These are phyloP conservation scores for Nannochloropsis salina DNA, from an alignment of 108 stramenopile species.

Conservation along the genomic window DNA sequence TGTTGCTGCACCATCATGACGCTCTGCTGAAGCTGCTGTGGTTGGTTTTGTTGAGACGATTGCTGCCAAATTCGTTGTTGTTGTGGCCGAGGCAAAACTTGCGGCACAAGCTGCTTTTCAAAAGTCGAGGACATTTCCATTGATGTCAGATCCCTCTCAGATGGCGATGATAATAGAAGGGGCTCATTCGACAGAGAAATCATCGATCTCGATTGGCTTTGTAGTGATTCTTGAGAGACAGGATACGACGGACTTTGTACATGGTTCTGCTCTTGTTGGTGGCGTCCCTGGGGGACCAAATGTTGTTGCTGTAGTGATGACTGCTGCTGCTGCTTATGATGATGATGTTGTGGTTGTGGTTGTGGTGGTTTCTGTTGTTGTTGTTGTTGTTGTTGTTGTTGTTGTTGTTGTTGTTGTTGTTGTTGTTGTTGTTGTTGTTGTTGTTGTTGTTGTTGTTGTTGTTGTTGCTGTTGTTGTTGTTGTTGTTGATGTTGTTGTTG, in stretches of 20 bases:
- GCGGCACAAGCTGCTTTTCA: background rate
- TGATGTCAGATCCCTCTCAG: too few species aligned
- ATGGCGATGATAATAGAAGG: too few species aligned
- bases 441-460: background rate
- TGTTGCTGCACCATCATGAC: background rate
- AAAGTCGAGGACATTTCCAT: too few species aligned
- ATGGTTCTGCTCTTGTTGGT: background rate
- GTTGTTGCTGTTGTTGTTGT: constrained; percentile 4
- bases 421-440: background rate
- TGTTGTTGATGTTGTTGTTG: constrained; percentile 22
- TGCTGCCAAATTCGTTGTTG: background rate
- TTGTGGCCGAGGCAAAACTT: background rate
- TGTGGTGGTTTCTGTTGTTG: constrained; percentile 4
- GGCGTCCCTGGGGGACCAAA: background rate
- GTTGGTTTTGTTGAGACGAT: background rate
- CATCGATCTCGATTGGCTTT: too few species aligned
- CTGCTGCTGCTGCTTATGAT: background rate
- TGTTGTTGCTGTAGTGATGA: background rate
- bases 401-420: constrained; percentile 27
- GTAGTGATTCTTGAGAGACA: too few species aligned
- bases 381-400: constrained; percentile 12
- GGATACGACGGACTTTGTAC: background rate
- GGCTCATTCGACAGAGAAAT: too few species aligned
- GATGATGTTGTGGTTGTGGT: background rate
- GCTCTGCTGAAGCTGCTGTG: background rate